Evolutionary conservation across 345 rosid genomes (phyloP).

Genomic region (Gossypium sturtianum): DNA sequence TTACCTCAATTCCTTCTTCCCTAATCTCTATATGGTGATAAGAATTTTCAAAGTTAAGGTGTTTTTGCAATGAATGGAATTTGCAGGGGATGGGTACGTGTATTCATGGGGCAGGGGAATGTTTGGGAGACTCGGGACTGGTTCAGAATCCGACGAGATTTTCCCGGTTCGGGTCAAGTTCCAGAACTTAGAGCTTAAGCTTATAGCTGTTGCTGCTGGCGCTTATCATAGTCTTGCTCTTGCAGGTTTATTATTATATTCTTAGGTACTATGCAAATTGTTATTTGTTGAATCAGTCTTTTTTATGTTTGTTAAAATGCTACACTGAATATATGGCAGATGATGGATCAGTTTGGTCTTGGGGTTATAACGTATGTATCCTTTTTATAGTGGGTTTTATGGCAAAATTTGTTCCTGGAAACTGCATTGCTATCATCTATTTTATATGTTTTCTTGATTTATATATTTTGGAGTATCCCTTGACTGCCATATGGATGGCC

Average conservation of each 20-base stretch:
- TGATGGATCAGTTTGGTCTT: constrained; percentile 89
- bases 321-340: constrained; percentile 39
- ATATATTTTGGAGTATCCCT: constrained; percentile 29
- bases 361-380: constrained; percentile 97
- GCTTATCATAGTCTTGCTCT: constrained; percentile 89
- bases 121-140: constrained; percentile 86
- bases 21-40: neutral
- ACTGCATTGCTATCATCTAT: neutral
- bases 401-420: neutral
- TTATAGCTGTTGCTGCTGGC: constrained; percentile 73
- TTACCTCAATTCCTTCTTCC: neutral
- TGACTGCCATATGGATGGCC: constrained; percentile 76
- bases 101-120: constrained; percentile 93
- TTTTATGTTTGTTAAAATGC: constrained; percentile 11
- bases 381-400: constrained; percentile 23
- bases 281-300: neutral
- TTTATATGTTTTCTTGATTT: constrained; percentile 7
- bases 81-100: constrained; percentile 70
- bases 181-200: constrained; percentile 29
- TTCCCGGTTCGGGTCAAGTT: constrained; percentile 53
- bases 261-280: neutral
- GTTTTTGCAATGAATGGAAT: neutral
- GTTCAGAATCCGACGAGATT: constrained; percentile 64
- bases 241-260: constrained; percentile 40
- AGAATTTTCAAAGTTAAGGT: neutral